Conservation (phyloP, 306 rosid genomes). For the Bauhinia variegata region DNA sequence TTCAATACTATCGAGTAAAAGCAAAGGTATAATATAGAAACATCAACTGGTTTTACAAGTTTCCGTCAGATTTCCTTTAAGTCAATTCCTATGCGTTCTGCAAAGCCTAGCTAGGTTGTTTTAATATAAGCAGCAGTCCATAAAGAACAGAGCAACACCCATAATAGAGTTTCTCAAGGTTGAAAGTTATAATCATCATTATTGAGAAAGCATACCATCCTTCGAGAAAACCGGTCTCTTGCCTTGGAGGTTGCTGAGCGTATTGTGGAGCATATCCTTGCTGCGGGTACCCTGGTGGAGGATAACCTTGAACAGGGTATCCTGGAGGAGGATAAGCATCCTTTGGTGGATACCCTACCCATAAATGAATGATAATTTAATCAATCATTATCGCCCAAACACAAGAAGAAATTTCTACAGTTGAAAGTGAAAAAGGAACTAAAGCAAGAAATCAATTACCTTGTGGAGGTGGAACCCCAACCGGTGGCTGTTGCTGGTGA, state of each 20-base stretch:
- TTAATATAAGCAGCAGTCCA: too few relatives aligned
- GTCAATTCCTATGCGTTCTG: too few relatives aligned
- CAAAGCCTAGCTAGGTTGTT: too few relatives aligned
- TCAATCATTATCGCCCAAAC: neutral
- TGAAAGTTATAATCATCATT: neutral
- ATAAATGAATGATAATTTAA: neutral
- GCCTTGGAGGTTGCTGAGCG: conserved; percentile 4
- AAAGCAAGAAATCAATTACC: conserved; percentile 34
- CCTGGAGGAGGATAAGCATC: conserved; percentile 63
- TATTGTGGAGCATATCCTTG: conserved; percentile 39
- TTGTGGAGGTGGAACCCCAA: conserved; percentile 69
- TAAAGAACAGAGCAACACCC: neutral
- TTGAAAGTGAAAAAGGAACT: neutral
- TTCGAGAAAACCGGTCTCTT: conserved; percentile 2
- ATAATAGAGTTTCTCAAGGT: neutral
- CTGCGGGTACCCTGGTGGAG: conserved; percentile 39
- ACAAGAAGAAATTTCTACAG: neutral
- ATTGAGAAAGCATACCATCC: conserved; percentile 28
- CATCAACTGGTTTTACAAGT: neutral
- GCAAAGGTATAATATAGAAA: neutral
- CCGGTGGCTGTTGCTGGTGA: conserved; percentile 57
- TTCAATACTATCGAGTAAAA: too few relatives aligned
- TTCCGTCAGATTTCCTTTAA: too few relatives aligned
- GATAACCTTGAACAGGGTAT: conserved; percentile 37
- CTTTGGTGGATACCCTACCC: conserved; percentile 55